Conservation (phyloP, 257 asterid species). For the Phtheirospermum japonicum region DNA sequence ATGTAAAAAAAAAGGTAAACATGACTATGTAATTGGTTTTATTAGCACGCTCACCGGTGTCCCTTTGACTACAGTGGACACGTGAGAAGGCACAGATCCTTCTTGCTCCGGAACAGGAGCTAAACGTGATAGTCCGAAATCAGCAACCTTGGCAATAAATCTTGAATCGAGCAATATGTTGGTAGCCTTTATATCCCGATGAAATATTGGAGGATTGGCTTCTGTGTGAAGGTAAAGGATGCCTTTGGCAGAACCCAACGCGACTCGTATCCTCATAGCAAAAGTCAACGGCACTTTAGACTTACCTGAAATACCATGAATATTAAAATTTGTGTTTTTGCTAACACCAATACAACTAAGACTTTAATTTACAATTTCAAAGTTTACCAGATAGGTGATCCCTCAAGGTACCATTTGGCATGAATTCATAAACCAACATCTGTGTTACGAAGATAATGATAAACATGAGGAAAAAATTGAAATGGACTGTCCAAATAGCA, state of each 20-base stretch:
- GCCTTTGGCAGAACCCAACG: conserved; percentile 83
- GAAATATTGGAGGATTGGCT: conserved; percentile 98
- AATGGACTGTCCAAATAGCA: not conserved
- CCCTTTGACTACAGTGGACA: conserved; percentile 94
- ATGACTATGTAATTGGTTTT: not conserved
- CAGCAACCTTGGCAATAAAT: conserved; percentile 83
- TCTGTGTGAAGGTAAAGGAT: conserved; percentile 92
- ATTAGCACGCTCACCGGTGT: conserved; percentile 73
- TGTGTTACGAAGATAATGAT: conserved; percentile 40
- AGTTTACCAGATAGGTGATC: conserved; percentile 81
- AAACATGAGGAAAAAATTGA: conserved; percentile 12
- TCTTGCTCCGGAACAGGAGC: conserved; percentile 86
- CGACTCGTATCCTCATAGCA: conserved; percentile 70
- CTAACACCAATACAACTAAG: not conserved
- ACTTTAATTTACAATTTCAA: conserved; percentile 5
- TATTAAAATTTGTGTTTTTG: not conserved
- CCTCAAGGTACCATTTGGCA: conserved; percentile 85
- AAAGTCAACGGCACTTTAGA: conserved; percentile 53
- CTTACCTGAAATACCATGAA: conserved; percentile 45
- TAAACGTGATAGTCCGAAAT: conserved; percentile 89
- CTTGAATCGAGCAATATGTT: conserved; percentile 79
- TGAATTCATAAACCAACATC: conserved; percentile 94
- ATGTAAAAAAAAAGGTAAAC: no score
- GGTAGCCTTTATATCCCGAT: conserved; percentile 95
- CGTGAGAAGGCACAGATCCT: conserved; percentile 70